Conservation (phyloP, 495 filamentous ascomycete genomes). For the Lasiosphaeria hispida region DNA sequence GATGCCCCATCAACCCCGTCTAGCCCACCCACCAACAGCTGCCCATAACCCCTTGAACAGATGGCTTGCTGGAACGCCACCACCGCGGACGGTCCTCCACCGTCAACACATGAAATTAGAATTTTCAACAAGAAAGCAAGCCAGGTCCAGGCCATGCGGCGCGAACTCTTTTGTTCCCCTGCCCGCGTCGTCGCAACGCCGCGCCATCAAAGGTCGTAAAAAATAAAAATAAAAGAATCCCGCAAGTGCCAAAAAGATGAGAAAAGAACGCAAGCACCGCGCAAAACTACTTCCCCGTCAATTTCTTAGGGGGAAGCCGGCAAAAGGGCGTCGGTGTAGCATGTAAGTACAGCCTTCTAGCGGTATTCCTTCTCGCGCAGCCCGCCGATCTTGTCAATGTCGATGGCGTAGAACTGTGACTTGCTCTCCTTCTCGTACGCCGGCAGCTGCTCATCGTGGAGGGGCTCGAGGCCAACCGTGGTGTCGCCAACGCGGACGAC, state of each 20-base stretch:
- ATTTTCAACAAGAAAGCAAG: background rate
- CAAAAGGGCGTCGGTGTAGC: too few relatives aligned
- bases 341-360: slow-evolving; percentile 14
- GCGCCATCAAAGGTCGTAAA: background rate
- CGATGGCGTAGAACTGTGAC: slow-evolving; percentile 82
- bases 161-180: background rate
- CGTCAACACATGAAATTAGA: background rate
- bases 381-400: slow-evolving; percentile 92
- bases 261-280: background rate
- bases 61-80: too few relatives aligned
- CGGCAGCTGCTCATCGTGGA: slow-evolving; percentile 74
- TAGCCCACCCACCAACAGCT: background rate
- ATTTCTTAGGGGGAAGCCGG: too few relatives aligned
- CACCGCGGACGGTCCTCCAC: too few relatives aligned
- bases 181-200: background rate
- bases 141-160: background rate
- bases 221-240: background rate
- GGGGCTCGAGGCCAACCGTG: slow-evolving; percentile 81
- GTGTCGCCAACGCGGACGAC: slow-evolving; percentile 89
- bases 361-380: slow-evolving; percentile 79
- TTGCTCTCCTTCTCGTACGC: slow-evolving; percentile 77
- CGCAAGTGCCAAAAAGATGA: background rate
- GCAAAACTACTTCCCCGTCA: too few relatives aligned
- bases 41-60: background rate
- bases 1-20: background rate